These are phyloP conservation scores for Syzygium malaccense DNA, from an alignment of 441 rosid species.

Conservation along the genomic window DNA sequence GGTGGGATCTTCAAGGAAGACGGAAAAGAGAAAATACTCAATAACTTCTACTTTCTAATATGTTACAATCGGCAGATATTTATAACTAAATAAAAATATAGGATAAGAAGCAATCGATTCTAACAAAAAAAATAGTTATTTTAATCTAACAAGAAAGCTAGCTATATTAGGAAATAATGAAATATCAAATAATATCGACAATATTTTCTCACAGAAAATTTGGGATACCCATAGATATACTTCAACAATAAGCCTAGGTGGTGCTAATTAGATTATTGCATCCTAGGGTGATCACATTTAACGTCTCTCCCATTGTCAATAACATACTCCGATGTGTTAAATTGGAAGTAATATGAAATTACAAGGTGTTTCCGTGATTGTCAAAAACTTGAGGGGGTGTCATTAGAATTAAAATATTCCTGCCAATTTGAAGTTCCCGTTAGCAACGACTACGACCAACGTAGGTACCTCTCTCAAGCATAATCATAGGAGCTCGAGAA, in stretches of 20 bases:
- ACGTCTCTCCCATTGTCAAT: not conserved
- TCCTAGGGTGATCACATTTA: not conserved
- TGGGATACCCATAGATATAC: not conserved
- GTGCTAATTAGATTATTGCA: not conserved
- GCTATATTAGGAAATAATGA: not conserved
- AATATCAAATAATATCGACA: not conserved
- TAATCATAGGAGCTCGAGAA: not conserved
- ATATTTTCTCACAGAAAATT: not conserved
- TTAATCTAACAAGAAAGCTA: not conserved
- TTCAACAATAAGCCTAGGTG: not conserved
- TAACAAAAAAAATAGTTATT: not conserved
- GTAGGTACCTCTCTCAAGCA: not conserved
- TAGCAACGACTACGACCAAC: not conserved
- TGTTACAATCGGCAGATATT: not conserved
- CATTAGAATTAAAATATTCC: not conserved
- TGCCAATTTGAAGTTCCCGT: rapidly evolving
- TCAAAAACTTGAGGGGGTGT: not conserved
- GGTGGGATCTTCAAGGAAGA: not conserved
- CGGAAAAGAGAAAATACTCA: not conserved
- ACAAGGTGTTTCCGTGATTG: not conserved
- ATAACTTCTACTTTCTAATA: not conserved
- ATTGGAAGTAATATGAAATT: not conserved
- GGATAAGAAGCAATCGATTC: not conserved
- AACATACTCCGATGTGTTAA: rapidly evolving
- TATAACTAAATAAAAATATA: not conserved